These are phyloP conservation scores for Linderina pennispora DNA, from an alignment of 192 early-diverging fungal species.

Conservation along the genomic window DNA sequence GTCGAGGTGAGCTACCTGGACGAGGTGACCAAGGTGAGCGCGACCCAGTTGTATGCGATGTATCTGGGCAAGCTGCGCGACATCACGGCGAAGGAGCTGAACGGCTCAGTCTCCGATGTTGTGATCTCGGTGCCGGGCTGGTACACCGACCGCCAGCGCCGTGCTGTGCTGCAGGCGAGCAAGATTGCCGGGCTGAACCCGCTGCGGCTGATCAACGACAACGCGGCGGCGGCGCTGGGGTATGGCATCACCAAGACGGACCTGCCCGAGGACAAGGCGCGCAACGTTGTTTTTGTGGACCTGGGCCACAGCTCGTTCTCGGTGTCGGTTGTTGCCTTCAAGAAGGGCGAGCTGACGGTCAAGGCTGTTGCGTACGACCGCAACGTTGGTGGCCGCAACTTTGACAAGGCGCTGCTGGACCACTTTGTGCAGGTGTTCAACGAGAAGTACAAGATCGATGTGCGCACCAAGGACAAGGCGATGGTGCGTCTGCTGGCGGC, in stretches of 20 bases:
- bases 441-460: slow-evolving; percentile 94
- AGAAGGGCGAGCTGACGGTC: slow-evolving; percentile 94
- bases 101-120: slow-evolving; percentile 79
- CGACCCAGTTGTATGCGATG: slow-evolving; percentile 89
- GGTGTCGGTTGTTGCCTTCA: slow-evolving; percentile 82
- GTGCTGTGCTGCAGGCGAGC: slow-evolving; percentile 80
- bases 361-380: slow-evolving; percentile 88
- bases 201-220: slow-evolving; percentile 89
- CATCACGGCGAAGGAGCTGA: slow-evolving; percentile 76
- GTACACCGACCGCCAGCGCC: slow-evolving; percentile 92
- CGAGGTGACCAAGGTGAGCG: slow-evolving; percentile 72
- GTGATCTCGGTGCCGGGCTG: slow-evolving; percentile 92
- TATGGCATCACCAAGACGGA: slow-evolving; percentile 99
- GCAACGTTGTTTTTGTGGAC: slow-evolving; percentile 90
- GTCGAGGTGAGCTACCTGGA: slow-evolving; percentile 79
- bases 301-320: slow-evolving; percentile 84
- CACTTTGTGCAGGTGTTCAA: slow-evolving; percentile 84
- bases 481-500: slow-evolving; percentile 82
- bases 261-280: slow-evolving; percentile 89
- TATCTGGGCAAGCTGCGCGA: slow-evolving; percentile 91
- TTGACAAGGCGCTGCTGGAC: slow-evolving; percentile 85
- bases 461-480: slow-evolving; percentile 83
- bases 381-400: slow-evolving; percentile 92
- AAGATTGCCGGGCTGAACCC: slow-evolving; percentile 86
- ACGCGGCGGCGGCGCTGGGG: slow-evolving; percentile 86